Conservation (phyloP, 2,329 filamentous ascomycete species). For the Microcyclospora pomicola region DNA sequence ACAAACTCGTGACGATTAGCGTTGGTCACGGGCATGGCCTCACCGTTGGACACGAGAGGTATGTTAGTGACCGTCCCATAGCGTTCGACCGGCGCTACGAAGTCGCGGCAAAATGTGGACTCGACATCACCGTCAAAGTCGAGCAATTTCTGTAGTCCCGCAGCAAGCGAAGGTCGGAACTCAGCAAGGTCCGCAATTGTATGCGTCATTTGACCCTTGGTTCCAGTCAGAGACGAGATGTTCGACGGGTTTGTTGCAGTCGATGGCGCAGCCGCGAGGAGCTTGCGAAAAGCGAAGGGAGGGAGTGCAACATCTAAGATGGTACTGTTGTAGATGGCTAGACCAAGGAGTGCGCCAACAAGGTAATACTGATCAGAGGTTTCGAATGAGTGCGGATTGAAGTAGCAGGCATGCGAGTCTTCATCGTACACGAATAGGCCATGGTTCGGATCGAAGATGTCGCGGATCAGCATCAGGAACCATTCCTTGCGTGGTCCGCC, state of each 20-base stretch:
- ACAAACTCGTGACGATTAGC: constrained; percentile 75
- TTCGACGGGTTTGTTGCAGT: constrained; percentile 42
- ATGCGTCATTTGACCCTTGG: constrained; percentile 46
- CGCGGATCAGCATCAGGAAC: constrained; percentile 76
- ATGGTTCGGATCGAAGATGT: constrained; percentile 83
- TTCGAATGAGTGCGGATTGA: constrained; percentile 81
- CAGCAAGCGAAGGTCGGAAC: constrained; percentile 61
- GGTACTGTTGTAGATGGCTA: constrained; percentile 90
- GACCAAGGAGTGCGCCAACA: constrained; percentile 71
- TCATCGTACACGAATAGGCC: constrained; percentile 90
- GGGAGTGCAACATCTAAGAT: constrained; percentile 81
- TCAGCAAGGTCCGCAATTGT: constrained; percentile 72
- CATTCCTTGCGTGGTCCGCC: constrained; percentile 86
- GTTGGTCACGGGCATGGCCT: constrained; percentile 66
- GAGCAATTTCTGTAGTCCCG: constrained; percentile 60
- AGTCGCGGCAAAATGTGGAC: constrained; percentile 65
- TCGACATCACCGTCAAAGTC: constrained; percentile 78
- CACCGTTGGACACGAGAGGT: constrained; percentile 61
- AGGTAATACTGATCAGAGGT: constrained; percentile 86
- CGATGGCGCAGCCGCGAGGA: constrained; percentile 59
- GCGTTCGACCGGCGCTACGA: constrained; percentile 60
- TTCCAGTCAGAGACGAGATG: constrained; percentile 21
- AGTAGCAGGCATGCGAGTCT: constrained; percentile 82
- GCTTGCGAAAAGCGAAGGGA: constrained; percentile 77
- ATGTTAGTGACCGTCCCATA: constrained; percentile 56